These are phyloP conservation scores for Nectriaceae sp. DNA, from an alignment of 2,329 filamentous ascomycete genomes.

Conservation along the genomic window DNA sequence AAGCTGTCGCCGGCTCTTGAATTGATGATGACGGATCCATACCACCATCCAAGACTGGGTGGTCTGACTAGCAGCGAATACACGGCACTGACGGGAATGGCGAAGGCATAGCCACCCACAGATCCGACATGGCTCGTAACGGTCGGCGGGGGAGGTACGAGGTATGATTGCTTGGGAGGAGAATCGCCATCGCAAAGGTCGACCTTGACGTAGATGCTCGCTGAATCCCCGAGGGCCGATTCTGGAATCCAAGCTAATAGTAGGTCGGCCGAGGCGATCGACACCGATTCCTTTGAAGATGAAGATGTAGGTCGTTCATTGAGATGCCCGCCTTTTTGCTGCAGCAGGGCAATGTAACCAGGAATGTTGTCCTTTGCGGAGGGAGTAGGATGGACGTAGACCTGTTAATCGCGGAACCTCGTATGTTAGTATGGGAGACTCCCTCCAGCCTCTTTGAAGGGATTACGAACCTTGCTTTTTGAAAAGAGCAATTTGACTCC, in stretches of 20 bases:
- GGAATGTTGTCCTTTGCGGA: constrained; percentile 94
- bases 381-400: constrained; percentile 93
- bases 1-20: constrained; percentile 88
- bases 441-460: not conserved
- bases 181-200: constrained; percentile 82
- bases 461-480: constrained; percentile 80
- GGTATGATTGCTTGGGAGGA: constrained; percentile 81
- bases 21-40: constrained; percentile 93
- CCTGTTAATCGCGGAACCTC: no score
- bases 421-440: no score
- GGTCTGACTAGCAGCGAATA: constrained; percentile 90
- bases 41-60: constrained; percentile 97
- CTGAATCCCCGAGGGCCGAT: constrained; percentile 79
- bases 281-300: constrained; percentile 34
- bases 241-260: constrained; percentile 95
- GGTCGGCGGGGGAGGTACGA: constrained; percentile 89
- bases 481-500: constrained; percentile 94
- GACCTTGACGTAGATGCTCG: constrained; percentile 92
- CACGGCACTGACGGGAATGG: constrained; percentile 84
- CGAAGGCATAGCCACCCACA: constrained; percentile 84
- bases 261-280: constrained; percentile 67
- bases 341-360: constrained; percentile 88
- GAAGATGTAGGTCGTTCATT: constrained; percentile 40
- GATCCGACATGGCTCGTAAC: constrained; percentile 73
- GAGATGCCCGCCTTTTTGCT: constrained; percentile 73